Conservation (phyloP, 768 basidiomycete species). For the Panus rudis region DNA sequence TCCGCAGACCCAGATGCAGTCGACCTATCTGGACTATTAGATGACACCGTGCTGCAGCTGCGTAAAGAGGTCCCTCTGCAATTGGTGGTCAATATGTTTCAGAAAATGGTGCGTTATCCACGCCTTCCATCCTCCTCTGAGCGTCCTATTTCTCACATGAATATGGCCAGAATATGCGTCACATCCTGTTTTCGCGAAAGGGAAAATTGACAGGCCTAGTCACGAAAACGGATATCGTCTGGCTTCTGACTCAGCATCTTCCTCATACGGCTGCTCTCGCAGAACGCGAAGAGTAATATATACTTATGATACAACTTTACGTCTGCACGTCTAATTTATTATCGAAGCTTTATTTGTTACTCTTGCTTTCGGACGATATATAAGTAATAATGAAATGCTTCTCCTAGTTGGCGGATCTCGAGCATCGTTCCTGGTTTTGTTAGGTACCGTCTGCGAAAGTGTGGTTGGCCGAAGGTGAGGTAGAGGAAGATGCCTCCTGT, state of each 20-base stretch:
- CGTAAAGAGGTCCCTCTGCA: conserved; percentile 66
- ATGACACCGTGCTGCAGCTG: conserved; percentile 51
- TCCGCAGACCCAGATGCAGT: conserved; percentile 8
- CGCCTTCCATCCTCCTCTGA: conserved; percentile 5
- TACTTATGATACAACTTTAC: not conserved
- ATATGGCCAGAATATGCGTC: conserved; percentile 49
- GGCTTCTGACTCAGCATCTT: conserved; percentile 50
- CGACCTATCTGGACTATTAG: conserved; percentile 30
- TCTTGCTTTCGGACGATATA: conserved; percentile 45
- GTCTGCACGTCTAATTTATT: not conserved
- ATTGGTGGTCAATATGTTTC: conserved; percentile 67
- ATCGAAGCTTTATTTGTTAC: not conserved
- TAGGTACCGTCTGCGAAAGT: conserved; percentile 72
- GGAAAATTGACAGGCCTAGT: conserved; percentile 59
- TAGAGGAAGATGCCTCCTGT: conserved; percentile 58
- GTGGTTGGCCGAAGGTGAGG: conserved; percentile 85
- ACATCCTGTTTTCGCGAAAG: conserved; percentile 56
- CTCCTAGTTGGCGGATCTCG: conserved; percentile 65
- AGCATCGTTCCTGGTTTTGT: conserved; percentile 48
- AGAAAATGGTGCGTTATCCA: conserved; percentile 49
- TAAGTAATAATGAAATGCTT: conserved; percentile 79
- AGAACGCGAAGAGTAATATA: not conserved
- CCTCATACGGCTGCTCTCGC: conserved; percentile 38
- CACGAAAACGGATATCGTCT: conserved; percentile 61
- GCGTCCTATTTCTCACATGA: not conserved